These are phyloP conservation scores for Hyphopichia burtonii DNA, from an alignment of 1,139 yeast species.

Conservation along the genomic window DNA sequence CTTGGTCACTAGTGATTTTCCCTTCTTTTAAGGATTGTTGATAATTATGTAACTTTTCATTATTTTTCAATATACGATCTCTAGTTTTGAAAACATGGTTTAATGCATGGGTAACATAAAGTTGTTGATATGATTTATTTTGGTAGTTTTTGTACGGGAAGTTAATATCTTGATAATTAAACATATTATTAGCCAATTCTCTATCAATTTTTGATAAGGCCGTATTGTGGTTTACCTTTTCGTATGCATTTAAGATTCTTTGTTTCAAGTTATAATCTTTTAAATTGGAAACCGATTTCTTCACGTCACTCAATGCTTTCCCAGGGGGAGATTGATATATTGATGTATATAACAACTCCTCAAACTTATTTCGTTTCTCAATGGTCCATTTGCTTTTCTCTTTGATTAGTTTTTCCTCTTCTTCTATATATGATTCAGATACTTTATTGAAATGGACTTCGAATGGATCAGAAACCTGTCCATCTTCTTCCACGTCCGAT, in stretches of 20 bases:
- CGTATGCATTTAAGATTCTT: slow-evolving; percentile 29
- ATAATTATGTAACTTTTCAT: slow-evolving; percentile 50
- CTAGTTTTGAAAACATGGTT: slow-evolving; percentile 87
- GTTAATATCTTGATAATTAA: slow-evolving; percentile 71
- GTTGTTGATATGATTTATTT: slow-evolving; percentile 54
- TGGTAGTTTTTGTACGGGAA: slow-evolving; percentile 50
- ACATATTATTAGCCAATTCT: slow-evolving; percentile 53
- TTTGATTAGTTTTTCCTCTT: slow-evolving; percentile 21
- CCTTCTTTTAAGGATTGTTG: slow-evolving; percentile 46
- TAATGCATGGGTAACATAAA: slow-evolving; percentile 69
- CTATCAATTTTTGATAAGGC: slow-evolving; percentile 19
- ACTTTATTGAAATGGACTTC: slow-evolving; percentile 68
- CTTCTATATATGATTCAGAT: slow-evolving; percentile 43
- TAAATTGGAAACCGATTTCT: slow-evolving; percentile 4
- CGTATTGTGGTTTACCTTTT: slow-evolving; percentile 9
- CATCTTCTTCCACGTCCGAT: slow-evolving; percentile 26
- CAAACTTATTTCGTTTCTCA: slow-evolving; percentile 13
- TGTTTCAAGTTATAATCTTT: slow-evolving; percentile 23
- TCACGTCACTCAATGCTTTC: slow-evolving; percentile 9
- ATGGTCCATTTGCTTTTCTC: slow-evolving; percentile 28
- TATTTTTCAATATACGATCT: slow-evolving; percentile 76
- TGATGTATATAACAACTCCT: slow-evolving; percentile 20
- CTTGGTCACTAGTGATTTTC: slow-evolving; percentile 31
- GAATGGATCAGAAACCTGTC: slow-evolving; percentile 56
- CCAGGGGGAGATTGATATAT: slow-evolving; percentile 34